Evolutionary conservation across 2,329 filamentous ascomycete genomes (phyloP), one percentile per base, ranked within the genome.

Genomic region (Metarhizium brunneum): DNA sequence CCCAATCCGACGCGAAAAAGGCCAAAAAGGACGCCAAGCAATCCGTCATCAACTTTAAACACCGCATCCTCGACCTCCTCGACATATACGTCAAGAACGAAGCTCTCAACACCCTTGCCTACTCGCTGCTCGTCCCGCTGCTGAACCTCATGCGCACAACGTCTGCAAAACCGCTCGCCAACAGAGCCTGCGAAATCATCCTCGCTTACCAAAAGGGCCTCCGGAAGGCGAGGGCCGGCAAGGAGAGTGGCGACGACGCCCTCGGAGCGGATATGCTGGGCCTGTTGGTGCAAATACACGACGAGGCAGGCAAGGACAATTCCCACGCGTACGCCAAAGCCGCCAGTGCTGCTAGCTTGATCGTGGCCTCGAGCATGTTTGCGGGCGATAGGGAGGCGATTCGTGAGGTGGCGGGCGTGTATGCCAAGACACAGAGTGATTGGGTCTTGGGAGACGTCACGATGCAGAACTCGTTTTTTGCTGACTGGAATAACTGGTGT

Each of bases 11-110:
- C 68, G 86, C 87, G 66, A 94, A 92, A 73, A 88, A 92, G 71
- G 86, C 94, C 66, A 87, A 88, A 64, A 90, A 90, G 66, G 87
- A 92, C 58, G 92, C 92, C 54, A 94, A 90, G 67, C 88, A 92
- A 62, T 90, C 85, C 20, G 89, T 97, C 66, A 76, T 95, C 64
- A 92, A 92, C 71, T 96, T 99, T 80, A 99, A 99, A 76, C 89
- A 90, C 70, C 88, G 92, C 47, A 87, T 96, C 6, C 81, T 97
- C 4, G 94, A 97, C 66, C 80, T 97, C 1, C 78, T 97, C 11
- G 83, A 87, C 58, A 87, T 94, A 60, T 97, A 90, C 69, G 78
- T 94, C 60, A 91, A 88, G 69, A 86, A 87, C 62, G 86, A 94
- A 70, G 82, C 87, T 55, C 78, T 79, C 25, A 87, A 84, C 63